phyloP scores from a whole-genome alignment of 306 rosid species.

The Begonia masoniana region DNA sequence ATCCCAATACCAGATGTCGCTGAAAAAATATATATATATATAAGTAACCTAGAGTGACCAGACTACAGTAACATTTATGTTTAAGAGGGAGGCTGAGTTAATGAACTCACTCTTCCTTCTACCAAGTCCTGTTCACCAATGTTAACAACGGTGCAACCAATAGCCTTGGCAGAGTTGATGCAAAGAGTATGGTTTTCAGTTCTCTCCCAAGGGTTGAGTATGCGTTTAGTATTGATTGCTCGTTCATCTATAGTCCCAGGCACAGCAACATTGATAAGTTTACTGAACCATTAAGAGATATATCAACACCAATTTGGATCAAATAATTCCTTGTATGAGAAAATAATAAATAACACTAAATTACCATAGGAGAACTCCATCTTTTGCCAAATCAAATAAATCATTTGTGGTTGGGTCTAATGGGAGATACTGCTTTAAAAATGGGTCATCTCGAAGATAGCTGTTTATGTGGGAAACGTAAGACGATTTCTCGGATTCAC shows the following conservation, averaged over 20 bases:
- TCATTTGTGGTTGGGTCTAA: slow-evolving; percentile 81
- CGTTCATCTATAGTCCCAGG: slow-evolving; percentile 93
- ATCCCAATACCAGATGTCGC: slow-evolving; percentile 95
- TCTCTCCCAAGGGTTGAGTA: slow-evolving; percentile 98
- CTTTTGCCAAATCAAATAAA: slow-evolving; percentile 78
- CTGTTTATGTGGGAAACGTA: slow-evolving; percentile 84
- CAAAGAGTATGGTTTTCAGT: slow-evolving; percentile 95
- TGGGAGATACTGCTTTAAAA: slow-evolving; percentile 68
- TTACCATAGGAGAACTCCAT: slow-evolving; percentile 95
- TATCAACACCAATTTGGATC: neutral
- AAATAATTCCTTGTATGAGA: neutral
- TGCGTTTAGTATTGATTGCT: slow-evolving; percentile 72
- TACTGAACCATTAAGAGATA: slow-evolving; percentile 40
- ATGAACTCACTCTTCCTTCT: slow-evolving; percentile 83
- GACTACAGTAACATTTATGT: neutral
- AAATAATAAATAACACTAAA: neutral
- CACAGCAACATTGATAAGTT: slow-evolving; percentile 93
- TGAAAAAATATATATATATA: slow-evolving; percentile 28
- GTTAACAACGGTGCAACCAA: slow-evolving; percentile 94
- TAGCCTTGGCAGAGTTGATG: slow-evolving; percentile 97
- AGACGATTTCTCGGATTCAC: slow-evolving; percentile 95
- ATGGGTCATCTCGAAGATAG: slow-evolving; percentile 73
- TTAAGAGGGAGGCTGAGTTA: neutral
- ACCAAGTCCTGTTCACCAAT: slow-evolving; percentile 95
- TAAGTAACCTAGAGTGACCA: neutral